Evolutionary conservation across 2,329 filamentous ascomycete genomes (phyloP), one percentile per base, ranked within the genome.

Genomic region (Fusarium albosuccineum): DNA sequence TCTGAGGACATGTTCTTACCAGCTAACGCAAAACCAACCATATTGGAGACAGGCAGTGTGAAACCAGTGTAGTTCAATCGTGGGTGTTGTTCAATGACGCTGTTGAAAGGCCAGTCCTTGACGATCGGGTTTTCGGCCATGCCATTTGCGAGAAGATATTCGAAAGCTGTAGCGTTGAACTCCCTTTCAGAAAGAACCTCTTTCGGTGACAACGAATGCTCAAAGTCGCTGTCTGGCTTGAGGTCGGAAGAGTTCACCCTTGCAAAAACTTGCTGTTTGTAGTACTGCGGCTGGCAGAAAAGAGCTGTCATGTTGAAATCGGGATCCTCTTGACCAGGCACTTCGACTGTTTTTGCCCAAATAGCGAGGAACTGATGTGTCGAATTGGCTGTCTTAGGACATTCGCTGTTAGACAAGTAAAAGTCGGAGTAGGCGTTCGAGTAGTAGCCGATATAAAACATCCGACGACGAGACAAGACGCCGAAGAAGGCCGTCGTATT

Each of bases 241-340:
- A 63, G 33, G 0, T 30, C 64, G 0, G 11, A 1, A 0, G 73
- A 59, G 2, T 58, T 51, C 0, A 88, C 75, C 0, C 77, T 82
- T 0, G 82, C 81, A 0, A 73, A 70, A 0, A 85, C 83, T 0
- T 74, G 11, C 39, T 86, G 83, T n/a, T 78, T 75, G 49, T 79
- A 82, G 57, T 87, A 89, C 0, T 34, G 66, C 0, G 83, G 60
- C 22, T 80, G 71, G 48, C 84, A 86, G 48, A 80, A 86, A 0
- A 82, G 22, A 0, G 78, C 77, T 0, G 79, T 82, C 0, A 78
- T 58, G 7, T 74, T 68, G 45, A 60, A 68, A 1, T 57, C 33
- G 0, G 44, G 48, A 4, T 7, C 10, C 13, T 6, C 2, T 11
- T 73, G 60, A 1, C 29, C 27, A 1, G 46, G 29, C 2, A 40